Evolutionary conservation across 768 basidiomycete species (phyloP), one percentile per base, ranked within the genome.

Genomic region (Suillus americanus): DNA sequence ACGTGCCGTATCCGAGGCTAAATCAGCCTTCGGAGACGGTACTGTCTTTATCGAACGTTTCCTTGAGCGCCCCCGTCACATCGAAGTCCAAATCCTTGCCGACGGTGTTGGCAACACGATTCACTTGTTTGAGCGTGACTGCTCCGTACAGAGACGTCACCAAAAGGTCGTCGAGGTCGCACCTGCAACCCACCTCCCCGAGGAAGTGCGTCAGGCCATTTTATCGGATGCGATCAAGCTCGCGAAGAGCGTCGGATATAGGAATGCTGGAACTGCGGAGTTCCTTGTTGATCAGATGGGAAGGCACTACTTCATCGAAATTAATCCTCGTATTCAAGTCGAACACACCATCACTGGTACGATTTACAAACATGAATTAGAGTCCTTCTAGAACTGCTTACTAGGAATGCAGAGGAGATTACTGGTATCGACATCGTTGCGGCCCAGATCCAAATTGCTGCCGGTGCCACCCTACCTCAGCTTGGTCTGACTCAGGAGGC

Each of bases 101-200:
- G 97, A 99, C 74, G 87, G 85, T 3, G 78, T 87, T 62, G 97
- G 97, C 45, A 99, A 99, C 82, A 92, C 92, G 41, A 94, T 99
- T 66, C 97, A 99, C 77, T 87, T 99, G 37, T 99, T 99, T 71
- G 97, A 99, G 78, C 95, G 97, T 75, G 97, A 99, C 76, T 99
- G 97, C 75, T 99, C 97, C 37, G 97, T 99, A 13, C 97, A 99
- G 77, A 83, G 97, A 66, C 85, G 97, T 65, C 97, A 99, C 79
- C 97, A 99, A 76, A 99, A 98, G 79, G 97, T 99, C 65, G 97
- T 99, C 67, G 97, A 99, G 78, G 96, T 97, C 57, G 97, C 97
- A 0, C 97, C 97, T 33, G 97, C 97, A 30, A 95, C 91, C 30
- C 93, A 97, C 74, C 85, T 99, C 50, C 89, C 92, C 38, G 96